These are phyloP conservation scores for Mycena pura DNA, from an alignment of 768 basidiomycete genomes.

Conservation along the genomic window DNA sequence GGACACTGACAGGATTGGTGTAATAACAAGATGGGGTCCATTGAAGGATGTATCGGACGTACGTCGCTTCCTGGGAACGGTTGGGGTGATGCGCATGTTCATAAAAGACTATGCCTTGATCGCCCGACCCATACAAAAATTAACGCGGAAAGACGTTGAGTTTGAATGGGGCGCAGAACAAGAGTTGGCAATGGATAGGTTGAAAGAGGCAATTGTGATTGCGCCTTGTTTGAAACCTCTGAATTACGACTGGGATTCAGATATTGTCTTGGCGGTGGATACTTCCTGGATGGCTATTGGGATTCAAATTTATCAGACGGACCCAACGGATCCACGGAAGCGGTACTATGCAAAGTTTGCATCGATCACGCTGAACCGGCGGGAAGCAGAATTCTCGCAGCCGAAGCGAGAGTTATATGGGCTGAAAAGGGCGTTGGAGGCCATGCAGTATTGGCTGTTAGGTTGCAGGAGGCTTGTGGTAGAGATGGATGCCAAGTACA, in stretches of 20 bases:
- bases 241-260: constrained; percentile 31
- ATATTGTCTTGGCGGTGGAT: constrained; percentile 38
- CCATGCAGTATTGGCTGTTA: constrained; percentile 23
- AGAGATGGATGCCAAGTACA: constrained; percentile 33
- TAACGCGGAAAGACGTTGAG: neutral
- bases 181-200: constrained; percentile 26
- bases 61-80: constrained; percentile 17
- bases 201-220: constrained; percentile 17
- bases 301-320: constrained; percentile 18
- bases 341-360: constrained; percentile 33
- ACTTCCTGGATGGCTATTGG: constrained; percentile 16
- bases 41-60: constrained; percentile 13
- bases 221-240: constrained; percentile 31
- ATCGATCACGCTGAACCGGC: constrained; percentile 29
- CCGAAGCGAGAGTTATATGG: constrained; percentile 38
- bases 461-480: constrained; percentile 19
- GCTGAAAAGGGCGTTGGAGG: constrained; percentile 18
- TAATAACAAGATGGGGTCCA: constrained; percentile 25
- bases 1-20: constrained; percentile 28
- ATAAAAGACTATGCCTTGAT: constrained; percentile 25
- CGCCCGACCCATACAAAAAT: neutral
- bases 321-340: constrained; percentile 2
- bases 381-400: constrained; percentile 24
- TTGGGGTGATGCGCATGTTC: constrained; percentile 26
- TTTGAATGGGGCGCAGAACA: constrained; percentile 32